Percentiles rank a stretch among this genome's conserved stretches.
Conservation (phyloP, 805 yeast genomes). For the Wickerhamomyces xylosicus region DNA sequence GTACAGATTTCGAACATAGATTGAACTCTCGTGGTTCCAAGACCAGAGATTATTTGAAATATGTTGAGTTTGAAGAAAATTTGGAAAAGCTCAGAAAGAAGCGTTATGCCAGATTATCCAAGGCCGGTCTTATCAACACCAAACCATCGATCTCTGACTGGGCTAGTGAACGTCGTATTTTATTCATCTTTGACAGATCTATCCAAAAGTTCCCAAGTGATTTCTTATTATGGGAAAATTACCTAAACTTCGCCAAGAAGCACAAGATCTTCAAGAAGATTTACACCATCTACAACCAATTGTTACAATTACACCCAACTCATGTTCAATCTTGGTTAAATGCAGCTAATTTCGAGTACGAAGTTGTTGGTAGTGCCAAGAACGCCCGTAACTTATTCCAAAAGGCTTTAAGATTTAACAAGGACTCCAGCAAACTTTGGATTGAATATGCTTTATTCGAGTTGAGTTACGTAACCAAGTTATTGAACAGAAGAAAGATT, state of each 20-base stretch:
- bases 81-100: slow-evolving; percentile 71
- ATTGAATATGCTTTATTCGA: slow-evolving; percentile 81
- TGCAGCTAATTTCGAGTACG: slow-evolving; percentile 92
- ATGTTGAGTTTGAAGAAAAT: slow-evolving; percentile 70
- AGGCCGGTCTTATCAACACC: slow-evolving; percentile 44
- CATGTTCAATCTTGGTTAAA: slow-evolving; percentile 87
- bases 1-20: slow-evolving; percentile 94
- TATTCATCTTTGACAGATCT: slow-evolving; percentile 78
- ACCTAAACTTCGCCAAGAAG: slow-evolving; percentile 56
- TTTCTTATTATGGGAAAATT: slow-evolving; percentile 66
- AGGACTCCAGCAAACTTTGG: slow-evolving; percentile 69
- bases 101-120: slow-evolving; percentile 51
- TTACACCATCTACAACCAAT: slow-evolving; percentile 65
- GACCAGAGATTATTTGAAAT: slow-evolving; percentile 66
- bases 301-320: slow-evolving; percentile 83
- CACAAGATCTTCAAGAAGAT: slow-evolving; percentile 62
- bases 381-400: slow-evolving; percentile 85
- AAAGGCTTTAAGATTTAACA: slow-evolving; percentile 74
- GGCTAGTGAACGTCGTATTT: slow-evolving; percentile 74
- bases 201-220: slow-evolving; percentile 72
- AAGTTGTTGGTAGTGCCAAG: slow-evolving; percentile 75
- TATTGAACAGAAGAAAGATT: slow-evolving; percentile 74
- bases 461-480: slow-evolving; percentile 71
- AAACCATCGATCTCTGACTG: slow-evolving; percentile 69
- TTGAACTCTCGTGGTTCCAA: slow-evolving; percentile 75